Evolutionary conservation across 345 rosid genomes (phyloP), one percentile per base, ranked within the genome.

Genomic region (Geranium rotundifolium): DNA sequence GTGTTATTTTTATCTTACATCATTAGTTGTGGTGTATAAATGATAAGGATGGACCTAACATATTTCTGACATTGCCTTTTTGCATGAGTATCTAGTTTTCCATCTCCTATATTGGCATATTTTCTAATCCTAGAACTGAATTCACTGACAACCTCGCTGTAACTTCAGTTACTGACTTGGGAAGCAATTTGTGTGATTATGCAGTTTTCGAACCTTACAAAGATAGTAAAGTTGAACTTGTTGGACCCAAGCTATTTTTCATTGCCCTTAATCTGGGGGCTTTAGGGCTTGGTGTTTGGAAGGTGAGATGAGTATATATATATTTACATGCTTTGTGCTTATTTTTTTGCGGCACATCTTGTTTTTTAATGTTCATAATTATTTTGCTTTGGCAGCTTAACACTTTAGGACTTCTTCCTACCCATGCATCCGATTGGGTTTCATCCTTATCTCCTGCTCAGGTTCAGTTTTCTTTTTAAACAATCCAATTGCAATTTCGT

Each of bases 361-460:
- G 12, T 19, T 29, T 57, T 5, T n/a, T 14, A 0, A 19, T 15
- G 30, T 1, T 34, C 39, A 7, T 59, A 37, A 54, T 29, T 60
- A 7, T 55, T 74, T 31, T 49, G 34, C 64, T 68, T 76, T 72
- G 69, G 70, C 89, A 95, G 99, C 95, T 95, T 56, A 95, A 95
- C 81, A 79, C 96, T 0, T 69, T 95, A 85, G 97, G 99, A 54
- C 95, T 95, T 71, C 96, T 95, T 68, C 99, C 99, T 30, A 95
- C 97, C 15, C 95, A 90, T 68, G 96, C 97, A 75, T 95, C 96
- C 3, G 99, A 95, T 59, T 95, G 99, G 99, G 99, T 95, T 60
- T 95, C 97, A 64, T 88, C 96, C 63, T 77, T 95, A 65, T 74
- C 99, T 50, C 99, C 99, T 29, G 90, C 99, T 60, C 97, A 85